A percentile compares a stretch with the other conserved stretches of the same genome.
These are phyloP conservation scores for Prillingera fragicola DNA, from an alignment of 1,284 basidiomycete genomes.

Conservation along the genomic window DNA sequence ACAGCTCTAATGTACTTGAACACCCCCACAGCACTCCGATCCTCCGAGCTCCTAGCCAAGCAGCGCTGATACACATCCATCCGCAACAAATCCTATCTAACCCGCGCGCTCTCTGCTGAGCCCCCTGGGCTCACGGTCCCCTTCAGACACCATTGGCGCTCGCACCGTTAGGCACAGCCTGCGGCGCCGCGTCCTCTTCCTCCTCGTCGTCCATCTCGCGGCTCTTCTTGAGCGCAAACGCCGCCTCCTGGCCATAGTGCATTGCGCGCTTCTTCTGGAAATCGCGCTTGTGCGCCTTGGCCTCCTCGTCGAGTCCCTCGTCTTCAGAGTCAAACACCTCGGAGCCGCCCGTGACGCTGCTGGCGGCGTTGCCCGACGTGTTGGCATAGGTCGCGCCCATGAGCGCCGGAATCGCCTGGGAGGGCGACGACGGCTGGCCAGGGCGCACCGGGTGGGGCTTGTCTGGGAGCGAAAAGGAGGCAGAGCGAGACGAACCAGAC, in stretches of 20 bases:
- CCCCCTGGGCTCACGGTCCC: no score
- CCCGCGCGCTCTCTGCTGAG: no score
- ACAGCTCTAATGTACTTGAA: no score
- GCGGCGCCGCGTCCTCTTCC: conserved; percentile 21
- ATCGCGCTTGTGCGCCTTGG: conserved; percentile 71
- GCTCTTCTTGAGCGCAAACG: conserved; percentile 68
- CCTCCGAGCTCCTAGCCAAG: no score
- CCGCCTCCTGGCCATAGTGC: conserved; percentile 86
- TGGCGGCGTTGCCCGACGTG: conserved; percentile 35
- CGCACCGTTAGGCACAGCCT: conserved; percentile 6
- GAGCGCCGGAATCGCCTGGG: conserved; percentile 52
- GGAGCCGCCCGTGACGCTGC: conserved; percentile 14
- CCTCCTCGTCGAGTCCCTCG: conserved; percentile 85
- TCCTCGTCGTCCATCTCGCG: conserved; percentile 39
- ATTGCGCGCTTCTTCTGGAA: conserved; percentile 74
- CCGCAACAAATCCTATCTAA: no score
- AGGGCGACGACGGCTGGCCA: conserved; percentile 27
- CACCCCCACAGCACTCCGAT: no score
- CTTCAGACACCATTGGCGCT: no score
- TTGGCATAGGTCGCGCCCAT: conserved; percentile 42
- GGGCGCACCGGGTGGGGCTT: conserved; percentile 35
- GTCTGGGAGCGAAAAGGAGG: conserved; percentile 60
- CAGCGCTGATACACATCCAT: no score
- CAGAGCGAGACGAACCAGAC: conserved; percentile 67
- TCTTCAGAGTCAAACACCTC: conserved; percentile 58